Evolutionary conservation across 2,329 filamentous ascomycete genomes (phyloP).

Genomic region (Beauveria pseudobassiana): DNA sequence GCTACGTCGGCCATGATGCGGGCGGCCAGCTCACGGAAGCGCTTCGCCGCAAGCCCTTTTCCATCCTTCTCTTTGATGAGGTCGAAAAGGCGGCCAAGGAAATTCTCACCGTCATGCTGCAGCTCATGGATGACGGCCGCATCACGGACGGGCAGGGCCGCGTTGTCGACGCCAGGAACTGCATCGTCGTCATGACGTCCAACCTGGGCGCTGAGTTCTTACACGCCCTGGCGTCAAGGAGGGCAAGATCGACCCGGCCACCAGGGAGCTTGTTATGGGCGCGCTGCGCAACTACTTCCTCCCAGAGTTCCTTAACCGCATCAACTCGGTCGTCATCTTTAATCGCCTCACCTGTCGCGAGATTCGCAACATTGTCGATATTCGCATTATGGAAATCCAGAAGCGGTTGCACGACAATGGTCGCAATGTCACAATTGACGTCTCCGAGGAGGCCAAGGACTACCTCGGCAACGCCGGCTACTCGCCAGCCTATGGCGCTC

Average conservation of each 20-base stretch:
- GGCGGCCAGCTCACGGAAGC: slow-evolving; percentile 94
- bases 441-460: slow-evolving; percentile 79
- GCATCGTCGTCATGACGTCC: slow-evolving; percentile 98
- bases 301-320: slow-evolving; percentile 97
- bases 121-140: slow-evolving; percentile 98
- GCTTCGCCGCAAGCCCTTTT: slow-evolving; percentile 90
- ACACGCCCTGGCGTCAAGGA: slow-evolving; percentile 68
- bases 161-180: slow-evolving; percentile 91
- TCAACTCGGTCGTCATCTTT: slow-evolving; percentile 94
- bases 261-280: slow-evolving; percentile 82
- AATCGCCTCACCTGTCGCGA: slow-evolving; percentile 86
- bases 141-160: slow-evolving; percentile 98
- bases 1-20: slow-evolving; percentile 93
- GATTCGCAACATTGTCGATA: slow-evolving; percentile 92
- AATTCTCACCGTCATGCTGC: slow-evolving; percentile 90
- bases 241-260: slow-evolving; percentile 78
- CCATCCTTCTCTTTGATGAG: slow-evolving; percentile 94
- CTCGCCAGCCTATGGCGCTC: slow-evolving; percentile 88
- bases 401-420: slow-evolving; percentile 79
- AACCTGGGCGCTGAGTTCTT: slow-evolving; percentile 96
- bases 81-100: slow-evolving; percentile 99
- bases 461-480: slow-evolving; percentile 90
- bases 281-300: slow-evolving; percentile 93
- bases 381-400: slow-evolving; percentile 83
- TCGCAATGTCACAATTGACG: slow-evolving; percentile 77